Evolutionary conservation across 225 moss, liverwort and hornwort genomes (phyloP), one percentile per base, ranked within the genome.

Genomic region (Straminergon stramineum): DNA sequence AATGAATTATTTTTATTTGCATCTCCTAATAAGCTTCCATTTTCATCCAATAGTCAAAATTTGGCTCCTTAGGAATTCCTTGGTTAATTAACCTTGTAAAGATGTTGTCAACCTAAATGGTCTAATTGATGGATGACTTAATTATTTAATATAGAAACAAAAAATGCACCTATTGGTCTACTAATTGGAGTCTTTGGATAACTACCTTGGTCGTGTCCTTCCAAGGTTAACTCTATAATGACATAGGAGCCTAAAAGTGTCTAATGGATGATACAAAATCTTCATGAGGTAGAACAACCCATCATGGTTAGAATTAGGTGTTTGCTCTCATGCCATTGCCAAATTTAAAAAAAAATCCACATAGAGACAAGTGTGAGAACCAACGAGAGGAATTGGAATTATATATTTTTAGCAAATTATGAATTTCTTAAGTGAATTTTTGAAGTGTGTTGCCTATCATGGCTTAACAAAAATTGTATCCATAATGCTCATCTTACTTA

Each of bases 51-150:
- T 8, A 41, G 26, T 15, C 3, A 71, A 0, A 26, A 41, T 71
- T 15, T 15, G 7, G 0, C 5, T 24, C 14, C 3, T 70, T 0
- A 22, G 0, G n/a, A 4, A 0, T 24, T 69, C 0, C 7, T 0
- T 22, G 3, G 4, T n/a, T 39, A 32, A 66, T 69, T n/a, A n/a
- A 69, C 6, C 7, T 0, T 39, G 2, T 13, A 13, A 39, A 2
- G 13, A 23, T 0, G 4, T 2, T 13, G 1, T 0, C 0, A 0
- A 22, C 22, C 13, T 39, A 70, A 39, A 24, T 23, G 0, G 24
- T 39, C 0, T 8, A 48, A 48, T 48, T 2, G 0, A 70, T 41
- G 14, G 5, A 71, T 71, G 41, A 41, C 5, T 26, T 15, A 8
- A 71, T 2, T 71, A 0, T 41, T 8, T 26, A 15, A 2, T 39